Evolutionary conservation across 2,329 filamentous ascomycete genomes (phyloP).

Genomic region (Aspergillus transmontanensis): DNA sequence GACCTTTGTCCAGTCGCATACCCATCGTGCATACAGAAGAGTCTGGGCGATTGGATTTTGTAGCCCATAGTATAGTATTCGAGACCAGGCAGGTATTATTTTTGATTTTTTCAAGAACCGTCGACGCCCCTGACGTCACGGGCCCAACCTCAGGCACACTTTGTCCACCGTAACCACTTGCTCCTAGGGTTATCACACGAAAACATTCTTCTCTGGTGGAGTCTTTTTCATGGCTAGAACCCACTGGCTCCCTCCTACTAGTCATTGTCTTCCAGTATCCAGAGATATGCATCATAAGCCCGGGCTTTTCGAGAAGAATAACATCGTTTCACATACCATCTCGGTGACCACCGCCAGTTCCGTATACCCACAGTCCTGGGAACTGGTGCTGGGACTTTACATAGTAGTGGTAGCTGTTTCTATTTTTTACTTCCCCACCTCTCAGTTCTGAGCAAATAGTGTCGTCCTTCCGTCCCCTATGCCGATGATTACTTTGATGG

Average conservation of each 20-base stretch:
- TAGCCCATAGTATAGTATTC: background rate
- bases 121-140: conserved; percentile 8
- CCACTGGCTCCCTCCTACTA: background rate
- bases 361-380: background rate
- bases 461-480: background rate
- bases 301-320: background rate
- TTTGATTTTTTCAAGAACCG: background rate
- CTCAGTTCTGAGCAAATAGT: background rate
- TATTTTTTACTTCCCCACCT: background rate
- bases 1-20: background rate
- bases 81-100: background rate
- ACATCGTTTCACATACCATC: conserved; percentile 2
- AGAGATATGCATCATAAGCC: conserved; percentile 1
- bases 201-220: background rate
- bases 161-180: background rate
- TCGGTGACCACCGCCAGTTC: background rate
- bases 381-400: background rate
- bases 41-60: background rate
- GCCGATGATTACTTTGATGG: background rate
- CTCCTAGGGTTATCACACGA: background rate
- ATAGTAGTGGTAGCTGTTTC: background rate
- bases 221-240: background rate
- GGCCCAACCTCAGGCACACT: conserved; percentile 3
- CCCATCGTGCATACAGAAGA: background rate
- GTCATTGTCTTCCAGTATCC: background rate